Percentiles rank a stretch among this genome's conserved stretches.
phyloP scores from a whole-genome alignment of 345 rosid species.

The Syzygium aqueum region DNA sequence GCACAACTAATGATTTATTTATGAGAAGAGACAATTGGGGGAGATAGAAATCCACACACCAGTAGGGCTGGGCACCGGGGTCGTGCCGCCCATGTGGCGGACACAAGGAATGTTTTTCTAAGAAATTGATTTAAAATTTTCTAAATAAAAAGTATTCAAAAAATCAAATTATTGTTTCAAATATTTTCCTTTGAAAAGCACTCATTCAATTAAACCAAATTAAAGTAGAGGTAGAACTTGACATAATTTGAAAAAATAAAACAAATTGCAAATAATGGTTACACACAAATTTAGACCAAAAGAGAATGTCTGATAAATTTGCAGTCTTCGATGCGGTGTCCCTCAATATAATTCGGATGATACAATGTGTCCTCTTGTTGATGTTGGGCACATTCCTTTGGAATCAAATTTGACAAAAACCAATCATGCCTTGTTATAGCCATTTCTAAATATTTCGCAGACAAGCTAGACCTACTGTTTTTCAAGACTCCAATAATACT shows the following conservation, averaged over 20 bases:
- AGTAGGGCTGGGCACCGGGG: no score
- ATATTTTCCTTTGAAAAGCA: no score
- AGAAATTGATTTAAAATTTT: neutral
- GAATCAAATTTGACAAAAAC: neutral
- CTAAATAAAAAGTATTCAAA: neutral
- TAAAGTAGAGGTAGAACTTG: neutral
- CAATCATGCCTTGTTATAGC: neutral
- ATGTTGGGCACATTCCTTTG: neutral
- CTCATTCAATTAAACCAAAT: accelerated
- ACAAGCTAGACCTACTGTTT: neutral
- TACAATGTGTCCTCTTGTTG: neutral
- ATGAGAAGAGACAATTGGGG: neutral
- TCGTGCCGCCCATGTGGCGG: no score
- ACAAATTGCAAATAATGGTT: neutral
- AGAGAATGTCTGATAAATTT: neutral
- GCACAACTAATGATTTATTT: no score
- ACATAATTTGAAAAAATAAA: neutral
- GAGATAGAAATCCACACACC: neutral
- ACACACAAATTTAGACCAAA: neutral
- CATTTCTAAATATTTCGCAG: accelerated
- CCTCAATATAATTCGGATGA: neutral
- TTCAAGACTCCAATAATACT: no score
- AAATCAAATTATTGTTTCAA: no score
- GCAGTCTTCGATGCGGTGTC: accelerated
- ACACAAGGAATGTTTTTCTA: neutral